Base-by-base conservation (phyloP, 176 grass and related monocot genomes). In the Microstegium vimineum region DNA sequence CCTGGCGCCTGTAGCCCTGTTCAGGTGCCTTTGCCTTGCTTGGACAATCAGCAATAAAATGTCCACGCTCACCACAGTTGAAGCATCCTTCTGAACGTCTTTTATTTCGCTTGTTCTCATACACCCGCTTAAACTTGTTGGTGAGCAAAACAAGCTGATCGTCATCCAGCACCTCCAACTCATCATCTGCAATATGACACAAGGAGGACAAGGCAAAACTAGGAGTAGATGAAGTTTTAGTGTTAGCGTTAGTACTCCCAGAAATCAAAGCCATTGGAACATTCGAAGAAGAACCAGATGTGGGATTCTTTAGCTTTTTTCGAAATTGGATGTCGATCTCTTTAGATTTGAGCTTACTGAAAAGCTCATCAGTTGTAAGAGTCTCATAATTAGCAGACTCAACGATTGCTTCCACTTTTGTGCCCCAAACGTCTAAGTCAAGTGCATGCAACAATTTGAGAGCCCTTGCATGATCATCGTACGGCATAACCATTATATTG, bases 321-420 rank as follows among this genome's bases (percentile, higher is more conserved):
- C 30, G 33, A 4, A 30, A 65, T 0, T 32, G 0, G 2, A 33
- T 8, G 4, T 68, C 65, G 5, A 68, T 68, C 65, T 68, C 65
- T 68, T 68, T 68, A 37, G 65, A 68, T 38, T 68, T 68, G 65
- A 68, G 65, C 65, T 68, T 68, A 68, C 65, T 68, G 18, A 2
- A 68, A 68, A 68, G 65, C 65, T 68, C 65, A 38, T 68, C 65
- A 68, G 33, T 68, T 18, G 34, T 68, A 4, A 67, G 64, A 36
- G 64, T 67, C 64, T 67, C 64, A 67, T 67, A 37, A 8, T 23
- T 14, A 4, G 17, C 34, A n/a, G 65, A 68, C 1, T 68, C 65
- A 68, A 40, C 18, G 22, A 69, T 69, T 8, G 66, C 66, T 20
- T 38, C 66, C 2, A 69, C 35, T 6, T 69, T 41, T 17, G 36